Conservation (phyloP, 352 stramenopile genomes). For the Phytophthora foliorum region DNA sequence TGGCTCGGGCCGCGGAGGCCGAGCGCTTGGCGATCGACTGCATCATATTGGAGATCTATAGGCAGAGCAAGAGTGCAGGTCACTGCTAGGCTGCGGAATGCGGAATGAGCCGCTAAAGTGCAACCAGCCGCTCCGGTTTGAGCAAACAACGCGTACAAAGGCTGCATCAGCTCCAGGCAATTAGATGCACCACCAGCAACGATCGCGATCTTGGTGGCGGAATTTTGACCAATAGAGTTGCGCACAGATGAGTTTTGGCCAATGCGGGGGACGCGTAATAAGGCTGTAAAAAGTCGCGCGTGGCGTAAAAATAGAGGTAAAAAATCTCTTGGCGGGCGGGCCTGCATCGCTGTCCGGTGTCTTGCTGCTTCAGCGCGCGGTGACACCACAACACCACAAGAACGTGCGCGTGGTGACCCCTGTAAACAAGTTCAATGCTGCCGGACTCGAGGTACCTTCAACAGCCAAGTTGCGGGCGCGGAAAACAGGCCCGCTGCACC, state of each 20-base stretch:
- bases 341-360: neutral
- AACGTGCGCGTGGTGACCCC: neutral
- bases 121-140: conserved; percentile 17
- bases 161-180: neutral
- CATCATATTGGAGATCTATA: conserved; percentile 36
- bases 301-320: conserved; percentile 1
- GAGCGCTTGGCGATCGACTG: conserved; percentile 46
- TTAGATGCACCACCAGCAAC: conserved; percentile 32
- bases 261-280: conserved; percentile 10
- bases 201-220: neutral
- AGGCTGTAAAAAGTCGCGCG: conserved; percentile 6
- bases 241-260: conserved; percentile 1
- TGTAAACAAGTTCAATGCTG: neutral
- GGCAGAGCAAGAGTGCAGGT: conserved; percentile 9
- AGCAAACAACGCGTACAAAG: conserved; percentile 9
- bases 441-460: neutral
- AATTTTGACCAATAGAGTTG: conserved; percentile 6
- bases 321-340: conserved; percentile 24
- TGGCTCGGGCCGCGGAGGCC: conserved; percentile 5
- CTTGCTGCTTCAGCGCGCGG: neutral
- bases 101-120: conserved; percentile 26
- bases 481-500: no score
- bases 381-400: conserved; percentile 16
- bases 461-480: no score
- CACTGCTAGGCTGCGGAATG: conserved; percentile 18